phyloP scores from a whole-genome alignment of 352 stramenopile genomes.

The Phytophthora hybrid region DNA sequence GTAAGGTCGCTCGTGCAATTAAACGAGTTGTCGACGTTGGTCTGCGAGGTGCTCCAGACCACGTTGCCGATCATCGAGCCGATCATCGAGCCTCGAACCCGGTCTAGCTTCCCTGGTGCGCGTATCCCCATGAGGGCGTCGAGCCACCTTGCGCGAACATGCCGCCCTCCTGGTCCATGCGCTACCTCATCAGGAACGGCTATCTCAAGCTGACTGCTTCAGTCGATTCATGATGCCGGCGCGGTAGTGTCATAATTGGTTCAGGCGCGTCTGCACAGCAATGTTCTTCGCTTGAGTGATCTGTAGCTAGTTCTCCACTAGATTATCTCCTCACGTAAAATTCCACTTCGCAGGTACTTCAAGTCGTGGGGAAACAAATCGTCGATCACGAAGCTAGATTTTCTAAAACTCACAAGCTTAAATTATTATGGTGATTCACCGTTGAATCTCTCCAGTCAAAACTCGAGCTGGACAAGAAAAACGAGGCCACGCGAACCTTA shows the following conservation, averaged over 20 bases:
- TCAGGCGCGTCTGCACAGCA: background rate
- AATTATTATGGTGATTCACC: too few species aligned
- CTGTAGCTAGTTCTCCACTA: background rate
- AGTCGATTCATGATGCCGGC: background rate
- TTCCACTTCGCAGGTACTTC: background rate
- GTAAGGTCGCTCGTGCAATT: constrained; percentile 64
- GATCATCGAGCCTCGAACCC: constrained; percentile 23
- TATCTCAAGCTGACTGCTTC: constrained; percentile 14
- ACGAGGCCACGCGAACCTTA: background rate
- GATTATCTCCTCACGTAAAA: background rate
- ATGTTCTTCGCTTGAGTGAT: background rate
- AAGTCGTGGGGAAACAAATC: too few species aligned
- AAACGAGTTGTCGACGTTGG: constrained; percentile 41
- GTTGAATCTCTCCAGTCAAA: too few species aligned
- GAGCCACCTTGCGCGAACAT: too few species aligned
- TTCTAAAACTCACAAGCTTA: too few species aligned
- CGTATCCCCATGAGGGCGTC: too few species aligned
- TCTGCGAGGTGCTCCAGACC: constrained; percentile 37
- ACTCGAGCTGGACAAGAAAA: too few species aligned
- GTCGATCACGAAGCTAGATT: too few species aligned
- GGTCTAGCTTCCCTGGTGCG: too few species aligned
- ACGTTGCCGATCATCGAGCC: constrained; percentile 25
- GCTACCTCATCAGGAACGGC: constrained; percentile 34
- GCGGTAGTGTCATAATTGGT: too few species aligned
- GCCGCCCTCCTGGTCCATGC: constrained; percentile 39